phyloP scores from a whole-genome alignment of 176 grass and related monocot species.

The Thalia dealbata region DNA sequence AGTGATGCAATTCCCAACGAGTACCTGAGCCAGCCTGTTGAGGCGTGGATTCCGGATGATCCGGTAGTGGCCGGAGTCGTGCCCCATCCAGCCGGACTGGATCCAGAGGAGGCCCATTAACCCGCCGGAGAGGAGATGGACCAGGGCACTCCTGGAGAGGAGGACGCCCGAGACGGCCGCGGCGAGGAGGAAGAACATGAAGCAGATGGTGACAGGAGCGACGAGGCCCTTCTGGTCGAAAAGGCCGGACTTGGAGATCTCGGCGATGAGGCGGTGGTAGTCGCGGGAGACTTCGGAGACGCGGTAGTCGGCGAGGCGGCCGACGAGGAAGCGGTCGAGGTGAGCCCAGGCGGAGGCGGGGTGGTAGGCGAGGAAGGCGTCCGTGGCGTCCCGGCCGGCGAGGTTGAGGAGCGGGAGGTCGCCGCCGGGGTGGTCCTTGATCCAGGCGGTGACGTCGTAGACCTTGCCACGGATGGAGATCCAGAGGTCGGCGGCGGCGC shows the following conservation, averaged over 20 bases:
- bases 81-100: constrained; percentile 81
- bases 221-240: constrained; percentile 46
- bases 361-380: constrained; percentile 83
- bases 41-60: constrained; percentile 23
- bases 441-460: constrained; percentile 73
- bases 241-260: constrained; percentile 51
- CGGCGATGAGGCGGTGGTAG: constrained; percentile 57
- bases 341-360: constrained; percentile 41
- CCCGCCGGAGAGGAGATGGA: constrained; percentile 38
- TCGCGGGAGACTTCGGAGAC: constrained; percentile 52
- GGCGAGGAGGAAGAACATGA: constrained; percentile 30
- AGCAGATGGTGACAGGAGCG: constrained; percentile 17
- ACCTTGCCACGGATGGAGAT: constrained; percentile 79
- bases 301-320: constrained; percentile 48
- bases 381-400: constrained; percentile 62
- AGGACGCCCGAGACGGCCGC: constrained; percentile 27
- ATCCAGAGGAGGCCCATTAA: constrained; percentile 68
- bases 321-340: constrained; percentile 53
- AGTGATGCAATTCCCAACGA: constrained; percentile 80
- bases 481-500: constrained; percentile 44
- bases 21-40: constrained; percentile 50
- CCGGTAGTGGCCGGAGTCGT: constrained; percentile 80
- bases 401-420: constrained; percentile 60
- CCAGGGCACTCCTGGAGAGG: constrained; percentile 17
- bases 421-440: constrained; percentile 52